Evolutionary conservation across 2,329 filamentous ascomycete genomes (phyloP).

Genomic region (Ceratocystis destructans): DNA sequence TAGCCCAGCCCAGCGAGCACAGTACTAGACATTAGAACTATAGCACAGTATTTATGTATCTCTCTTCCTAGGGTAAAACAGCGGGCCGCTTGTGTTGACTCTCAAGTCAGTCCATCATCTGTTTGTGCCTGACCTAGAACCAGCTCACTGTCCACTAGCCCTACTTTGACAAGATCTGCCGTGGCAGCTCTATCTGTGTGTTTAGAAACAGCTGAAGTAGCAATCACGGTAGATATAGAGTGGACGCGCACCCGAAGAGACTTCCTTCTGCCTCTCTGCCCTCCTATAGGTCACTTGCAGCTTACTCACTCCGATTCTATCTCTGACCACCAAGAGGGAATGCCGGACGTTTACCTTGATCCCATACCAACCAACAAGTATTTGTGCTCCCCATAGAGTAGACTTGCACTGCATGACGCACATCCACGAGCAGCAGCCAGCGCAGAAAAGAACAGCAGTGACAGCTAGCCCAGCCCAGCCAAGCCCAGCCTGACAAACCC

Average conservation of each 20-base stretch:
- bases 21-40: background rate
- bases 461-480: no score
- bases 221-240: background rate
- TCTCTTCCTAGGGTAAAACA: background rate
- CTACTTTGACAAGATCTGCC: background rate
- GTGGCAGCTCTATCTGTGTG: background rate
- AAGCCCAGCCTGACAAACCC: background rate
- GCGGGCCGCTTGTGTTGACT: background rate
- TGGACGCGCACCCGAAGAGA: background rate
- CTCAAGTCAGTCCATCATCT: background rate
- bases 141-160: background rate
- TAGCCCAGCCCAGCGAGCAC: background rate
- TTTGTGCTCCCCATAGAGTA: no score
- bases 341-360: no score
- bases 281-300: no score
- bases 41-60: background rate
- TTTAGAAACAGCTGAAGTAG: background rate
- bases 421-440: no score
- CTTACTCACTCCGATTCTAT: no score
- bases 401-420: no score
- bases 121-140: background rate
- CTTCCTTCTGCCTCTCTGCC: no score
- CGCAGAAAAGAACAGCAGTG: no score
- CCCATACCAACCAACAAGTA: no score
- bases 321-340: no score